Evolutionary conservation across 1,284 basidiomycete genomes (phyloP).

Genomic region (Wolfiporia cocos): DNA sequence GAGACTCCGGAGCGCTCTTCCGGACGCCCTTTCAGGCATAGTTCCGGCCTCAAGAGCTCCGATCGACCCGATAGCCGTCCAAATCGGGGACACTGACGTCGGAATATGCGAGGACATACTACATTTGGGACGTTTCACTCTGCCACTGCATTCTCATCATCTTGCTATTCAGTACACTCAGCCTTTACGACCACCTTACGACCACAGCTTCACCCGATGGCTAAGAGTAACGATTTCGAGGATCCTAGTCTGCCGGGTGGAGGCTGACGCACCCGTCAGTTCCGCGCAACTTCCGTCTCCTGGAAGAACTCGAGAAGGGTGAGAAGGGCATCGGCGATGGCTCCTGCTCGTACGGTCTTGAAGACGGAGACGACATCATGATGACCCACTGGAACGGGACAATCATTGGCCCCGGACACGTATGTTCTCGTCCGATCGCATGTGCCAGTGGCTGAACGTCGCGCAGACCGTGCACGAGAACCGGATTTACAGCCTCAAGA

Average conservation of each 20-base stretch:
- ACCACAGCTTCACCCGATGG: no score
- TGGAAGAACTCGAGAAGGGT: slow-evolving; percentile 98
- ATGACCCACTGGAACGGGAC: slow-evolving; percentile 99
- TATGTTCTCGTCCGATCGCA: slow-evolving; percentile 33
- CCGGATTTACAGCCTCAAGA: slow-evolving; percentile 94
- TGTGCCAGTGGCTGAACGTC: slow-evolving; percentile 7
- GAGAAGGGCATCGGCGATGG: slow-evolving; percentile 99
- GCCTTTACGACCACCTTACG: no score
- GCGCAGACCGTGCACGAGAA: slow-evolving; percentile 93
- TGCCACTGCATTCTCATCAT: no score
- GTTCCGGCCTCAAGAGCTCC: no score
- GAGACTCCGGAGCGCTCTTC: no score
- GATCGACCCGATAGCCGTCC: no score
- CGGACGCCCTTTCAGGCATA: no score
- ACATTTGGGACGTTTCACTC: no score
- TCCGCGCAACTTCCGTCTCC: slow-evolving; percentile 92
- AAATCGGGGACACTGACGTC: no score
- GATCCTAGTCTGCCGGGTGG: neutral
- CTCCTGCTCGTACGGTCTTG: slow-evolving; percentile 92
- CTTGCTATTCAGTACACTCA: no score
- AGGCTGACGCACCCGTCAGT: slow-evolving; percentile 42
- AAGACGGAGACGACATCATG: slow-evolving; percentile 88
- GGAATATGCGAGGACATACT: no score
- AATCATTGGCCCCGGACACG: slow-evolving; percentile 96
- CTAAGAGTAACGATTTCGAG: slow-evolving; percentile 40